Conservation (phyloP, 257 asterid genomes). For the Solanum rostratum region DNA sequence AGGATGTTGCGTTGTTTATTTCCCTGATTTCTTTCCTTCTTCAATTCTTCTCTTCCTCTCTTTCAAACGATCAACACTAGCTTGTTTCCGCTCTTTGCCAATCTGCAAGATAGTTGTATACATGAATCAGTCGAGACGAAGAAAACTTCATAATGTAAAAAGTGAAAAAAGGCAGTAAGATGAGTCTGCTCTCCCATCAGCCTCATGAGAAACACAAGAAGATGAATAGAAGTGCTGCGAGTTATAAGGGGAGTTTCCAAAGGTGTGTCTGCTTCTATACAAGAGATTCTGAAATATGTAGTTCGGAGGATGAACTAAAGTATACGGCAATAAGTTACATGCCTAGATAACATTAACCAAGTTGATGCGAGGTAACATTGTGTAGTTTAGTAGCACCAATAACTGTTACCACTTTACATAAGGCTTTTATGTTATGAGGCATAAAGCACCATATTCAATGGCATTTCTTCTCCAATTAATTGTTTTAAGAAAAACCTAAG, state of each 20-base stretch:
- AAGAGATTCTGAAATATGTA: background rate
- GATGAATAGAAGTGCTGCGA: too few relatives aligned
- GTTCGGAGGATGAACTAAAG: background rate
- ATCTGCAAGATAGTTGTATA: conserved; percentile 36
- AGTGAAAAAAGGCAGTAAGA: background rate
- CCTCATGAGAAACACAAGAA: background rate
- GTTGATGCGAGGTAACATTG: background rate
- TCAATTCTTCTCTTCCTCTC: conserved; percentile 37
- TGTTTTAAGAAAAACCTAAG: background rate
- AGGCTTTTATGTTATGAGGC: too few relatives aligned
- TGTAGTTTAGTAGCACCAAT: background rate
- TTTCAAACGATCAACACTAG: conserved; percentile 13
- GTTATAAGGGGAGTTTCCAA: background rate
- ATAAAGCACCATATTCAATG: background rate
- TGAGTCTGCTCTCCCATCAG: background rate
- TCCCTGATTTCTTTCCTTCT: conserved; percentile 29
- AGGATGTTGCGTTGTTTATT: background rate
- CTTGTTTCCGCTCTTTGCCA: conserved; percentile 32
- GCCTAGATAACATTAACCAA: background rate
- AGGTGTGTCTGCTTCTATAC: background rate
- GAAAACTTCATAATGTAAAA: background rate
- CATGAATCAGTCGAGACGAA: background rate
- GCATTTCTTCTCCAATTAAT: background rate
- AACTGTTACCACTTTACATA: too few relatives aligned
- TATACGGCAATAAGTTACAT: background rate